Evolutionary conservation across 73 alveolate genomes (phyloP), one percentile per base, ranked within the genome.

Genomic region (Uronychia setigera): DNA sequence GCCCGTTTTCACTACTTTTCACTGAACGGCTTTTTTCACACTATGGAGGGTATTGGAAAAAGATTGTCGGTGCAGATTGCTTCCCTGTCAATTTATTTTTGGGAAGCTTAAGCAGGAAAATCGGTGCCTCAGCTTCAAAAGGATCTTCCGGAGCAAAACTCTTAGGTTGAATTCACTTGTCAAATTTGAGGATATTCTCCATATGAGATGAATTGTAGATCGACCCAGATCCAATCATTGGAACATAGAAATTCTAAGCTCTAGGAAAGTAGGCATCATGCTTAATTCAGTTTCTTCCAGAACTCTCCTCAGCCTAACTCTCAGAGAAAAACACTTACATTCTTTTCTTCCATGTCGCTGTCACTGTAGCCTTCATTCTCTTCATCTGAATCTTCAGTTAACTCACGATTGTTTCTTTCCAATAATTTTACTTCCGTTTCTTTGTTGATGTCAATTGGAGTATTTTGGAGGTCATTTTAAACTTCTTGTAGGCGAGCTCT

Each of bases 31-130:
- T 78, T 33, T 32, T 78, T 34, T 59, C 57, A 1, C 84, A 78
- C 33, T 78, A 75, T 9, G 84, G 84, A 26, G 35, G 84, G 75
- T 78, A 78, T 28, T 78, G 84, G 75, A 78, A 78, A 75, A 78
- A 78, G 28, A 78, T 13, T 1, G 84, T 78, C 28, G 31, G 32
- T 0, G 84, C 34, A 0, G 76, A 0, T 26, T 30, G 30, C 33
- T 78, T 46, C 19, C 19, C 67, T 46, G 67, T 46, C 19, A 5
- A 5, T 46, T 19, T 46, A 5, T 11, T 46, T 19, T 46, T 46
- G 5, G 67, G n/a, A 5, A 46, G 5, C 67, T 46, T 46, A 11
- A 46, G 67, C 67, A 46, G 19, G 19, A 11, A 46, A 19, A 46
- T 46, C 5, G 67, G 67, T 5, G 67, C 67, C 67, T 46, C 67